These are phyloP conservation scores for Metschnikowia hibisci DNA, from an alignment of 805 yeast species.

Conservation along the genomic window DNA sequence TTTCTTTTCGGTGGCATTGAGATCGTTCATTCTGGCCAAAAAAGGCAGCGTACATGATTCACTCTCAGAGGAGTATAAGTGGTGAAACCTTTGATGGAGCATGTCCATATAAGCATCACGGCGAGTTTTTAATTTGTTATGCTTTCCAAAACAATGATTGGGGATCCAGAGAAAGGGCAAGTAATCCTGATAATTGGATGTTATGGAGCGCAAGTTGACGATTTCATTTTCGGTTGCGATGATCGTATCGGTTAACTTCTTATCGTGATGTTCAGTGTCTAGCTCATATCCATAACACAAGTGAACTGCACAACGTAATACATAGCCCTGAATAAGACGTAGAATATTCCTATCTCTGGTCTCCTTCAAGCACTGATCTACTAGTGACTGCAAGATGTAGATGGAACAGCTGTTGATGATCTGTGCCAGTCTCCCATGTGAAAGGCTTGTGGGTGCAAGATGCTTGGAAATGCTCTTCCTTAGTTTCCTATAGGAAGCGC, in stretches of 20 bases:
- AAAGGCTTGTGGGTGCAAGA: slow-evolving; percentile 32
- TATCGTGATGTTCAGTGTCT: slow-evolving; percentile 37
- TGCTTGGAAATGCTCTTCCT: slow-evolving; percentile 46
- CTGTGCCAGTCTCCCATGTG: slow-evolving; percentile 26
- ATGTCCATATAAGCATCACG: slow-evolving; percentile 48
- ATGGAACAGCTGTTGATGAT: slow-evolving; percentile 39
- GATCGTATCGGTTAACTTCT: slow-evolving; percentile 45
- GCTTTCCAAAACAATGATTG: background rate
- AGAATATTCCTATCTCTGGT: slow-evolving; percentile 38
- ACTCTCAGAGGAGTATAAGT: background rate
- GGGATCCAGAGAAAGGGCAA: slow-evolving; percentile 44
- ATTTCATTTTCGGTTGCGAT: slow-evolving; percentile 54
- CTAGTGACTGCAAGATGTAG: slow-evolving; percentile 19
- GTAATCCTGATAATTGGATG: slow-evolving; percentile 53
- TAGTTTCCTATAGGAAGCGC: slow-evolving; percentile 42
- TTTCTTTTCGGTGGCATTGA: slow-evolving; percentile 46
- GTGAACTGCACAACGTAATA: slow-evolving; percentile 46
- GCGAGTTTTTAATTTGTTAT: slow-evolving; percentile 29
- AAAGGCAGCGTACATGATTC: background rate
- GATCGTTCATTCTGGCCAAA: slow-evolving; percentile 3
- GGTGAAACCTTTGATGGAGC: slow-evolving; percentile 19
- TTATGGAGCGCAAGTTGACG: slow-evolving; percentile 54
- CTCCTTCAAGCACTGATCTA: background rate
- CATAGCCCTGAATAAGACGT: slow-evolving; percentile 45
- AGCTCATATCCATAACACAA: slow-evolving; percentile 52